Conservation (phyloP, 2,329 filamentous ascomycete genomes). For the Penicillium sp. region DNA sequence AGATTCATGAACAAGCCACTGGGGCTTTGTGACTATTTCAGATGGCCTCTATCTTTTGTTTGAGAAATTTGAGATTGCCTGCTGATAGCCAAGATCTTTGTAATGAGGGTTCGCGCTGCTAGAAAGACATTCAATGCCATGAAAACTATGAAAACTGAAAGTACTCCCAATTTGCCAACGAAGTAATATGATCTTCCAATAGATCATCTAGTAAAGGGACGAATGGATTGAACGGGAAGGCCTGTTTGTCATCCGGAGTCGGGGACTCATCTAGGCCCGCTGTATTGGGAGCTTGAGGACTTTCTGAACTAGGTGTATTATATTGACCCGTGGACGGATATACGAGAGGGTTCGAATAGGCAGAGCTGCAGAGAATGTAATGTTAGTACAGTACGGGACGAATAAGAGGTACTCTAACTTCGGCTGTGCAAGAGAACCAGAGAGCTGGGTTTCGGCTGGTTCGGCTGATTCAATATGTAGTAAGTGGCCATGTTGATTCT, state of each 20-base stretch:
- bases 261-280: background rate
- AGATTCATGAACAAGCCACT: no score
- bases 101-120: background rate
- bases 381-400: background rate
- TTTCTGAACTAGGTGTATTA: background rate
- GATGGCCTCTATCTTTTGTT: no score
- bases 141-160: constrained; percentile 6
- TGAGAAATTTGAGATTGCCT: no score
- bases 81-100: background rate
- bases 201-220: background rate
- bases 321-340: background rate
- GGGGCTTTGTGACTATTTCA: no score
- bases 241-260: background rate
- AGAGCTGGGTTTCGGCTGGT: background rate
- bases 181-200: constrained; percentile 1
- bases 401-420: background rate
- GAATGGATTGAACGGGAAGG: background rate
- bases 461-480: background rate
- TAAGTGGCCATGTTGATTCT: background rate
- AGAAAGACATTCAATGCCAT: background rate
- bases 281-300: background rate
- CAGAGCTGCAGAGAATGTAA: background rate
- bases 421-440: background rate
- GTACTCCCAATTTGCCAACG: constrained; percentile 8
- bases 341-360: background rate